Evolutionary conservation across 2,329 filamentous ascomycete genomes (phyloP).

Genomic region (Diplodia seriata): DNA sequence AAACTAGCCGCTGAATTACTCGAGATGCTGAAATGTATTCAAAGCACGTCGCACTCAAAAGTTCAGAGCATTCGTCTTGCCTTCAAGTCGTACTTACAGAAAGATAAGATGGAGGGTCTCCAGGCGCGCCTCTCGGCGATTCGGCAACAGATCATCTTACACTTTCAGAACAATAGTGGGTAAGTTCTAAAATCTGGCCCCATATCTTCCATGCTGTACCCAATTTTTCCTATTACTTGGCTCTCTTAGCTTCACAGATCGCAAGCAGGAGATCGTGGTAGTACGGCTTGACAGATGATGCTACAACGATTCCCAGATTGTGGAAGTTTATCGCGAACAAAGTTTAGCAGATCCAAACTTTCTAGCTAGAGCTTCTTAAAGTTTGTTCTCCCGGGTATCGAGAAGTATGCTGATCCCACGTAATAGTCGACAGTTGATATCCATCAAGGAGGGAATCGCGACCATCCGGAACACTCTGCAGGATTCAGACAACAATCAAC

Average conservation of each 20-base stretch:
- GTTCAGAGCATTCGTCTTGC: background rate
- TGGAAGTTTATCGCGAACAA: too few species aligned
- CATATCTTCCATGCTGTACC: too few species aligned
- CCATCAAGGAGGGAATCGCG: too few species aligned
- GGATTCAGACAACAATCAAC: background rate
- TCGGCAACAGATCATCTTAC: background rate
- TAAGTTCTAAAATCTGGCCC: background rate
- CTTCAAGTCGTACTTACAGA: background rate
- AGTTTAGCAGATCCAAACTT: too few species aligned
- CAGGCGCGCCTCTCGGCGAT: background rate
- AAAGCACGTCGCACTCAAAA: background rate
- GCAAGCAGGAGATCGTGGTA: background rate
- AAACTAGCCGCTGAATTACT: background rate
- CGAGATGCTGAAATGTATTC: background rate
- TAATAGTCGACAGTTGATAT: too few species aligned
- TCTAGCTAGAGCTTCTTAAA: too few species aligned
- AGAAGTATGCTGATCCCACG: too few species aligned
- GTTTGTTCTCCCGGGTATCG: too few species aligned
- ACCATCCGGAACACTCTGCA: background rate
- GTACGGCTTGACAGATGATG: too few species aligned
- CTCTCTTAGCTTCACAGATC: background rate
- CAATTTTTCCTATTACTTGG: background rate
- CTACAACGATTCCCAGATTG: too few species aligned
- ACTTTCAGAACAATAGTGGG: background rate
- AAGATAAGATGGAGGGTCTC: background rate